Evolutionary conservation across 2,329 filamentous ascomycete genomes (phyloP).

Genomic region (Podosphaera aphanis): DNA sequence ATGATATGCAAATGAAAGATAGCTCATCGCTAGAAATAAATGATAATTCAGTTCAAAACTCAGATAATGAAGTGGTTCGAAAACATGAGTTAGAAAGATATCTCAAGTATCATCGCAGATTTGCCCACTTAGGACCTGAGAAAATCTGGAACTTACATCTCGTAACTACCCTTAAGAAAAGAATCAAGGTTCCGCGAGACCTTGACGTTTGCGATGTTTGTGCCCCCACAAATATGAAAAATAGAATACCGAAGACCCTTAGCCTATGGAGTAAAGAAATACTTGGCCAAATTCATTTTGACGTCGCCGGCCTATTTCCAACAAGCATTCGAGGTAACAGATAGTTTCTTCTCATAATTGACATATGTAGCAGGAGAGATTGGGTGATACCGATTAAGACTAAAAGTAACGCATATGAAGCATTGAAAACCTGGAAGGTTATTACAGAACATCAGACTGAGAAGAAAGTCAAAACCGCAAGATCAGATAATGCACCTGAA

Average conservation of each 20-base stretch:
- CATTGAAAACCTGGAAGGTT: neutral
- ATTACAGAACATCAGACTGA: neutral
- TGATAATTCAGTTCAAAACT: no score
- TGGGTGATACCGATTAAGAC: neutral
- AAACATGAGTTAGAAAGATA: neutral
- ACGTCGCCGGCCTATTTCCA: neutral
- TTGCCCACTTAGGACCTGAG: neutral
- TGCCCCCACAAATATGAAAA: neutral
- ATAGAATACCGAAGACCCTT: neutral
- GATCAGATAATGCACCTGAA: neutral
- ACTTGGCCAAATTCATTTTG: neutral
- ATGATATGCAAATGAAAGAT: neutral
- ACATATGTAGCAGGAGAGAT: neutral
- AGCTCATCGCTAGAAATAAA: no score
- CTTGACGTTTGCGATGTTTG: neutral
- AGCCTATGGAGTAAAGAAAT: neutral
- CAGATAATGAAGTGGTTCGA: no score
- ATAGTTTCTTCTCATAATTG: neutral
- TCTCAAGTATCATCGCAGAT: neutral
- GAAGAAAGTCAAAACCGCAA: neutral
- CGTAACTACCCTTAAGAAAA: neutral
- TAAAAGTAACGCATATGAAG: neutral
- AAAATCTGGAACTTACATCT: neutral
- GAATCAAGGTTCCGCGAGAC: neutral
- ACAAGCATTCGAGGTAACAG: neutral